Conservation (phyloP, 148 eudicot genomes). For the Fagopyrum esculentum region DNA sequence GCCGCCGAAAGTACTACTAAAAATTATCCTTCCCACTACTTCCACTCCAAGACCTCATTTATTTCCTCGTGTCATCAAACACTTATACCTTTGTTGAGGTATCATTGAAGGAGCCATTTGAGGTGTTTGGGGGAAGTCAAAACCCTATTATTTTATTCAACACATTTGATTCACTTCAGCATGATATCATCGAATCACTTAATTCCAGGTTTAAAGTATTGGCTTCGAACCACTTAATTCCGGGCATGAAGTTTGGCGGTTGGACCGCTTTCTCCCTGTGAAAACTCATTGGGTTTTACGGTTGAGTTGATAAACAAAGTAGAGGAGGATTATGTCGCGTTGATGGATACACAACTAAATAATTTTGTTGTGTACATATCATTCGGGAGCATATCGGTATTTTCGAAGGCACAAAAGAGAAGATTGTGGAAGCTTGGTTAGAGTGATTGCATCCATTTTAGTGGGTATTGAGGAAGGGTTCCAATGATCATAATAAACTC, state of each 20-base stretch:
- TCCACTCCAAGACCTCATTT: constrained; percentile 29
- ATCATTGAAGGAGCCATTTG: not conserved
- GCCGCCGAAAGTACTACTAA: constrained; percentile 1
- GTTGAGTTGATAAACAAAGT: not conserved
- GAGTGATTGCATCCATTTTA: constrained; percentile 27
- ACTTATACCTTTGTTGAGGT: not conserved
- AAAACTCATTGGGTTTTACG: constrained; percentile 20
- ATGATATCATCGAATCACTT: not conserved
- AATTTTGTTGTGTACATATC: constrained; percentile 46
- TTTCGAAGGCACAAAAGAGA: constrained; percentile 41
- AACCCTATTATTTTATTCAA: not conserved
- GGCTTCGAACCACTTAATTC: no score
- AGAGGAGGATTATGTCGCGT: constrained; percentile 24
- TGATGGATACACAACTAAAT: constrained; percentile 34
- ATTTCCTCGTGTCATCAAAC: constrained; percentile 29
- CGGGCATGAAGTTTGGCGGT: constrained; percentile 18
- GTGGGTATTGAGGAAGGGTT: constrained; percentile 45
- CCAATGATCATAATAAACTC: constrained; percentile 18
- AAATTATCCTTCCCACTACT: constrained; percentile 15
- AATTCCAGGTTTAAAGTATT: constrained; percentile 20
- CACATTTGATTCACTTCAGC: constrained; percentile 4
- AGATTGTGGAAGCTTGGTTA: constrained; percentile 33
- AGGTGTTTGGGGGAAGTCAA: not conserved
- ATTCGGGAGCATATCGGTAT: constrained; percentile 57
- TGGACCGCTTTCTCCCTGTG: constrained; percentile 50